A percentile compares a stretch with the other conserved stretches of the same genome.
phyloP scores from a whole-genome alignment of 768 basidiomycete species.

The Mycena polygramma region DNA sequence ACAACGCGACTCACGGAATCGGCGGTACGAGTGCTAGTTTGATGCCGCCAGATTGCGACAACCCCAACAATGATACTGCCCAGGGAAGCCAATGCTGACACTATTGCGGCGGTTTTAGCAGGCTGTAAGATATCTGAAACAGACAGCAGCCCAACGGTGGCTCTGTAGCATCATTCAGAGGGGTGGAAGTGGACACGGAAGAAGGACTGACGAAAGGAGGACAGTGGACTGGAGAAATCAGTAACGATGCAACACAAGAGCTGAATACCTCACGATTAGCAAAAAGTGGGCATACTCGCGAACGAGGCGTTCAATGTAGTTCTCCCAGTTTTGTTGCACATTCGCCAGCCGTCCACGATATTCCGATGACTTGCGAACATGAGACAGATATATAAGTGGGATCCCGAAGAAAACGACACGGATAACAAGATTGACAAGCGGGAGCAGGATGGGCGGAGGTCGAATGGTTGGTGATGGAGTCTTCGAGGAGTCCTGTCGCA shows the following conservation, averaged over 20 bases:
- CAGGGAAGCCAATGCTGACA: constrained; percentile 64
- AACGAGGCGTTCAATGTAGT: constrained; percentile 63
- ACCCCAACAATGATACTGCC: constrained; percentile 69
- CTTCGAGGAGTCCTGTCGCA: constrained; percentile 40
- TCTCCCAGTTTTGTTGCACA: constrained; percentile 64
- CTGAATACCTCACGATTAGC: constrained; percentile 58
- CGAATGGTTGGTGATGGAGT: constrained; percentile 30
- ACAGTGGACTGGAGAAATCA: constrained; percentile 59
- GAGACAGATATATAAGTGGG: constrained; percentile 63
- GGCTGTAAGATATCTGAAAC: constrained; percentile 54
- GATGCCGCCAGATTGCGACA: constrained; percentile 70
- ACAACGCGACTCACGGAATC: constrained; percentile 53
- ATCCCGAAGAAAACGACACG: constrained; percentile 65
- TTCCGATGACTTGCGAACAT: constrained; percentile 62
- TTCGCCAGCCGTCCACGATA: constrained; percentile 63
- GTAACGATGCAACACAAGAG: neutral
- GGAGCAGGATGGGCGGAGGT: constrained; percentile 43
- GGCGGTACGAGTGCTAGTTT: constrained; percentile 57
- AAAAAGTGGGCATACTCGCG: constrained; percentile 70
- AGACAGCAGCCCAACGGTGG: constrained; percentile 64
- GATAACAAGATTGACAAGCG: constrained; percentile 54
- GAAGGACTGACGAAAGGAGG: constrained; percentile 60
- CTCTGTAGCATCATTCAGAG: constrained; percentile 46
- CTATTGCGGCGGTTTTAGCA: constrained; percentile 50
- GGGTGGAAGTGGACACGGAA: neutral